Conservation (phyloP, 306 rosid genomes). For the Cicer chorassanicum region DNA sequence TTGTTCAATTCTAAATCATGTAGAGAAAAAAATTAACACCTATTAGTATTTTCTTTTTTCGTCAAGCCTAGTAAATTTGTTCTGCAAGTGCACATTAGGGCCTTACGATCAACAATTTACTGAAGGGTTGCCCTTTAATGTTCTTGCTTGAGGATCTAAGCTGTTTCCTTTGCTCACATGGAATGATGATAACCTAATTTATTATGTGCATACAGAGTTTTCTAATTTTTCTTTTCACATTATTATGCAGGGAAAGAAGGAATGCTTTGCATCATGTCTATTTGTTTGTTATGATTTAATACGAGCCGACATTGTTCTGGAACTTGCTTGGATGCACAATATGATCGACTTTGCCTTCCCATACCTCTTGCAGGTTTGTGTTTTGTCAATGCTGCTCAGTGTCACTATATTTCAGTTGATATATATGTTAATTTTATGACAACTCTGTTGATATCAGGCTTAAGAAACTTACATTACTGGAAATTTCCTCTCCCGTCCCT, state of each 20-base stretch:
- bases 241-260: slow-evolving; percentile 93
- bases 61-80: slow-evolving; percentile 22
- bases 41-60: slow-evolving; percentile 10
- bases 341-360: slow-evolving; percentile 97
- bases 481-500: background rate
- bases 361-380: slow-evolving; percentile 86
- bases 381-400: slow-evolving; percentile 23
- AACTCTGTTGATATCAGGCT: slow-evolving; percentile 32
- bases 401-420: slow-evolving; percentile 30
- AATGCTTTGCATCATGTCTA: slow-evolving; percentile 98
- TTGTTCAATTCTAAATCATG: slow-evolving; percentile 39
- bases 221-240: slow-evolving; percentile 42
- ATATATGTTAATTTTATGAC: slow-evolving; percentile 21
- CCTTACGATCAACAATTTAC: slow-evolving; percentile 2
- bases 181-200: slow-evolving; percentile 25
- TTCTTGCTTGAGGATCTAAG: slow-evolving; percentile 14
- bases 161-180: slow-evolving; percentile 3
- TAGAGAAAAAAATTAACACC: slow-evolving; percentile 4
- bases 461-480: slow-evolving; percentile 4
- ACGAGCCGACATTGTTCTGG: slow-evolving; percentile 81
- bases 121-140: slow-evolving; percentile 17
- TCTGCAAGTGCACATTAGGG: slow-evolving; percentile 25
- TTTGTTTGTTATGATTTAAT: slow-evolving; percentile 95
- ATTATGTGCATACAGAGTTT: slow-evolving; percentile 23
- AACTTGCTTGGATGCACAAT: slow-evolving; percentile 98